Conservation (phyloP, 164 flowering plant genomes). For the Litsea cubeba region DNA sequence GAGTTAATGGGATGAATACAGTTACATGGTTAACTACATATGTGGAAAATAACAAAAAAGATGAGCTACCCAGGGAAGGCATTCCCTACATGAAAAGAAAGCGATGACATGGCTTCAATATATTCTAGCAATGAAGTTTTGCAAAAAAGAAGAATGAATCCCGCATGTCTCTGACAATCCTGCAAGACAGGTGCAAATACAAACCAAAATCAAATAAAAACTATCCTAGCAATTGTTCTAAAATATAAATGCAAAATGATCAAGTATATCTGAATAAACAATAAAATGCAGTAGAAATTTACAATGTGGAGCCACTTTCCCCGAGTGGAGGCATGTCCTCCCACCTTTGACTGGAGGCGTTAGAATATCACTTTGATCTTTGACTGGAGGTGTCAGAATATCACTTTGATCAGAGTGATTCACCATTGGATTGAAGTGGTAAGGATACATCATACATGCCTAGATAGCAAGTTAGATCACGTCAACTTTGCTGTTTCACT, state of each 20-base stretch:
- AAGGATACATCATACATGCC: too few species aligned
- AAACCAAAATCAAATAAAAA: background rate
- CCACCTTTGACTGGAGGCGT: too few species aligned
- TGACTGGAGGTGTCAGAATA: too few species aligned
- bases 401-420: too few species aligned
- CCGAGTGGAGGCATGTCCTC: too few species aligned
- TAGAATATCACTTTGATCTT: too few species aligned
- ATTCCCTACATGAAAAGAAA: background rate
- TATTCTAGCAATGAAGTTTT: background rate
- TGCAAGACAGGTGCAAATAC: conserved; percentile 6
- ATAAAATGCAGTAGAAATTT: too few species aligned
- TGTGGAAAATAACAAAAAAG: background rate
- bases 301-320: too few species aligned
- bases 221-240: background rate
- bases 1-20: background rate
- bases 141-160: conserved; percentile 7
- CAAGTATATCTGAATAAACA: background rate
- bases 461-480: too few species aligned
- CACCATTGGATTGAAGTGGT: too few species aligned
- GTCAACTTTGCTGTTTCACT: too few species aligned
- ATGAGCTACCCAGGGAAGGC: background rate
- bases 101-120: background rate
- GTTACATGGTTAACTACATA: background rate
- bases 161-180: background rate
- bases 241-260: background rate